These are phyloP conservation scores for Lavandula angustifolia DNA, from an alignment of 257 asterid species.

Conservation along the genomic window DNA sequence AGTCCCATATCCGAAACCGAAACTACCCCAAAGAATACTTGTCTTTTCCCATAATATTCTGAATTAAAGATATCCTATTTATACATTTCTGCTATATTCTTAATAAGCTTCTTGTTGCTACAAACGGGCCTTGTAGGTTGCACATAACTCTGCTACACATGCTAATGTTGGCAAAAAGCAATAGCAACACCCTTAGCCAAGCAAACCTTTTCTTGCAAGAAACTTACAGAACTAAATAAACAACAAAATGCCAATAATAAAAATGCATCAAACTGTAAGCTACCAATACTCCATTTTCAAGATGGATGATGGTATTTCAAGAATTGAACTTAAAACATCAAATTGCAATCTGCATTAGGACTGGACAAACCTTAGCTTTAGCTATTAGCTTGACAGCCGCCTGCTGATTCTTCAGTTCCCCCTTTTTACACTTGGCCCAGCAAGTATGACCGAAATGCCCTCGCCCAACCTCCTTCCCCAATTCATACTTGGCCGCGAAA, in stretches of 20 bases:
- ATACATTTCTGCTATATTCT: no score
- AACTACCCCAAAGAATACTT: no score
- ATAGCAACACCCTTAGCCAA: no score
- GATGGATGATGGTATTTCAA: constrained; percentile 14
- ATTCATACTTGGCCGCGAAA: constrained; percentile 71
- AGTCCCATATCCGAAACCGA: no score
- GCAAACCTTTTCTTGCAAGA: neutral
- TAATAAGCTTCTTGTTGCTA: no score
- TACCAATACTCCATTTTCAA: neutral
- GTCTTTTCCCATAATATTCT: no score
- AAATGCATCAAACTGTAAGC: neutral
- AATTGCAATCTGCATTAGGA: constrained; percentile 14
- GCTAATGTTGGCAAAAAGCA: no score
- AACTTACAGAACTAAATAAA: neutral
- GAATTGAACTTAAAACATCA: neutral
- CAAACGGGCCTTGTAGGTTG: no score
- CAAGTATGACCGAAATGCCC: constrained; percentile 99
- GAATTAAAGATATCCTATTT: no score
- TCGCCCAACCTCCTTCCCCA: constrained; percentile 95
- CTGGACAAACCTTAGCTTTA: constrained; percentile 76
- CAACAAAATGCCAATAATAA: constrained; percentile 10
- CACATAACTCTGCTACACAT: no score
- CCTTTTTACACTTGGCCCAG: constrained; percentile 87
- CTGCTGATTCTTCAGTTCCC: constrained; percentile 78
- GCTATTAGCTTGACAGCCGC: constrained; percentile 95